These are phyloP conservation scores for Fusarium sp. DNA, from an alignment of 2,329 filamentous ascomycete genomes.

Conservation along the genomic window DNA sequence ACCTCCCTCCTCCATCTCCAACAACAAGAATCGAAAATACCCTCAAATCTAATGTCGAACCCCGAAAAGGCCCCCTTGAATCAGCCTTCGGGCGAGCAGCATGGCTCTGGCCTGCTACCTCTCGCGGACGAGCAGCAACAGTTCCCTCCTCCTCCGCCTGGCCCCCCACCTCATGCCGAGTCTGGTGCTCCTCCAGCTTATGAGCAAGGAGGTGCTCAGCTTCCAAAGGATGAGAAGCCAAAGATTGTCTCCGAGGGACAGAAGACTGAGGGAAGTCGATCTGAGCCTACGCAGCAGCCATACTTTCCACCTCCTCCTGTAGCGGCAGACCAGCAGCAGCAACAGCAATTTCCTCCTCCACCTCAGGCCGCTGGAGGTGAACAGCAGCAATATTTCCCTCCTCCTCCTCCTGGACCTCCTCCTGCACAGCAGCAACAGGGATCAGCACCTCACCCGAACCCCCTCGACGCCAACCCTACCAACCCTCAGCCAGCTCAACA, in stretches of 20 bases:
- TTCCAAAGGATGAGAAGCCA: conserved; percentile 32
- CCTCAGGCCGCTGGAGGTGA: conserved; percentile 13
- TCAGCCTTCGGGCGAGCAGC: conserved; percentile 23
- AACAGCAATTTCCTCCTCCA: conserved; percentile 16
- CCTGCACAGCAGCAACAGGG: conserved; percentile 31
- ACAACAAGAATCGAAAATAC: neutral
- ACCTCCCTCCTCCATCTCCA: conserved; percentile 19
- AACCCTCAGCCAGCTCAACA: conserved; percentile 26
- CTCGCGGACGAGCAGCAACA: conserved; percentile 27
- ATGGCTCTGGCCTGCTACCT: conserved; percentile 27
- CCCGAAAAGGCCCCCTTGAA: conserved; percentile 38
- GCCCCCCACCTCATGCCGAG: conserved; percentile 18
- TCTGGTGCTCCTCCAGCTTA: conserved; percentile 27
- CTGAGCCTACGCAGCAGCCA: conserved; percentile 11
- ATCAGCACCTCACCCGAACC: conserved; percentile 29
- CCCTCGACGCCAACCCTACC: conserved; percentile 37
- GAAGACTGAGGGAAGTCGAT: neutral
- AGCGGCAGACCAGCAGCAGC: conserved; percentile 3
- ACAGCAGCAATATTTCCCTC: conserved; percentile 41
- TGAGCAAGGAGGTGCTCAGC: conserved; percentile 27
- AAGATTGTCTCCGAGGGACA: neutral
- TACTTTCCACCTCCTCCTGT: conserved; percentile 13
- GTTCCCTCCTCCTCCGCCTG: conserved; percentile 34
- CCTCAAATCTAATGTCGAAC: conserved; percentile 29
- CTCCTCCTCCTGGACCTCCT: conserved; percentile 43